Percentiles rank a stretch among this genome's conserved stretches.
Conservation (phyloP, 495 filamentous ascomycete species). For the Hypoxylon lenormandii region DNA sequence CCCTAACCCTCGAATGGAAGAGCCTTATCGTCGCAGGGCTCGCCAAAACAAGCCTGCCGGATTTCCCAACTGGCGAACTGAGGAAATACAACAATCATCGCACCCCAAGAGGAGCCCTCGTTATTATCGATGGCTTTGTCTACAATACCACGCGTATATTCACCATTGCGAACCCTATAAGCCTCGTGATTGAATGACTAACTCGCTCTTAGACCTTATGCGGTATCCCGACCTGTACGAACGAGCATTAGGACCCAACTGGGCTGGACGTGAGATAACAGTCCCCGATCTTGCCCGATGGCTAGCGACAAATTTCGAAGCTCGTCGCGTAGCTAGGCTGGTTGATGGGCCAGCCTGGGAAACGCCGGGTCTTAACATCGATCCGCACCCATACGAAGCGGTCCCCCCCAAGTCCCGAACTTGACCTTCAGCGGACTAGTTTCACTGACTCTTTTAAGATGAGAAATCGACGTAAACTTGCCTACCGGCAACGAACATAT, state of each 20-base stretch:
- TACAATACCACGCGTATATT: constrained; percentile 22
- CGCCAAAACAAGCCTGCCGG: neutral
- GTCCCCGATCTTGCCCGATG: neutral
- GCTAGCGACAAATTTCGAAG: neutral
- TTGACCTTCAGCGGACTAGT: neutral
- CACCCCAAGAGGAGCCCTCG: neutral
- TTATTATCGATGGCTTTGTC: neutral
- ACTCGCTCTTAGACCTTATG: constrained; percentile 17
- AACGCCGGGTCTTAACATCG: neutral
- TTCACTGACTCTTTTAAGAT: neutral
- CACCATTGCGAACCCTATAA: too few relatives aligned
- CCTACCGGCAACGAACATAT: too few relatives aligned
- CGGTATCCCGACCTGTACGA: constrained; percentile 6
- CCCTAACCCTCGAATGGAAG: neutral
- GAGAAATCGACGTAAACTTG: too few relatives aligned
- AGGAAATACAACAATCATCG: neutral
- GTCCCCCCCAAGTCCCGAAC: too few relatives aligned
- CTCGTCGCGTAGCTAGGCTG: neutral
- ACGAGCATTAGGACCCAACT: neutral
- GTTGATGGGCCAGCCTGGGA: neutral
- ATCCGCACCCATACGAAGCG: neutral
- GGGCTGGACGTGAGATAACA: neutral
- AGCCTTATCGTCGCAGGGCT: constrained; percentile 15
- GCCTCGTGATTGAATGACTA: neutral
- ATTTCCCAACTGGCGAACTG: constrained; percentile 7